Base-by-base conservation (phyloP, 2,329 filamentous ascomycete genomes). In the Monosporascus ibericus region DNA sequence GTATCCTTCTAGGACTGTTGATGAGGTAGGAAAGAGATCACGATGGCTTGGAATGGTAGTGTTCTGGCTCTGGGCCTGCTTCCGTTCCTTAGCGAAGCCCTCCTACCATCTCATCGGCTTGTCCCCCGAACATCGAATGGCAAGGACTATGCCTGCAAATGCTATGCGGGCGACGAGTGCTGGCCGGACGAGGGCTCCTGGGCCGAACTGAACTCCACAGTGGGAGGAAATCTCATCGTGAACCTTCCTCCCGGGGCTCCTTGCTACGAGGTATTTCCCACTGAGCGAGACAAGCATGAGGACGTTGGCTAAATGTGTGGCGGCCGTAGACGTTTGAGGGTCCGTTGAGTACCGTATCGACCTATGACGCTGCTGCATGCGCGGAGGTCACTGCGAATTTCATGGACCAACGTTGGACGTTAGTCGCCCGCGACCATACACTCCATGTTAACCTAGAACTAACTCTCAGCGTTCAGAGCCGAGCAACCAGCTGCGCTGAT, bases 391-490 rank as follows among this genome's bases (percentile, higher is more conserved):
- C 59, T 2, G 54, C 59, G 2, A 65, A 64, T 47, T 72, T 66
- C 56, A 48, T 60, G 6, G 56, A 68, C 47, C 66, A 71, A 53
- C 59, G 67, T 47, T 75, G 70, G 68, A 65, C 63, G 71, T 72
- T 51, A 64, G 71, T 66, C 24, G 44, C 18, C 8, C 8, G 60
- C 18, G 57, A 58, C 36, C 53, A 59, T 38, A 18, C 18, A 17
- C 3, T 20, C 14, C 5, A 39, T 22, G 6, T 2, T n/a, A 49
- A 27, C 37, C 2, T 30, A 4, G 30, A 34, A 48, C 47, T 55
- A n/a, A 60, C 24, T 14, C 5, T 44, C 50, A 53, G 4, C 30
- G 5, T 44, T 6, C 36, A 66, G 64, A 14, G 59, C 63, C 39
- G 61, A 64, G 14, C 61, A 66, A 50, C 62, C 63, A 14, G 59